These are phyloP conservation scores for Calonectria naviculata DNA, from an alignment of 2,329 filamentous ascomycete genomes.

Conservation along the genomic window DNA sequence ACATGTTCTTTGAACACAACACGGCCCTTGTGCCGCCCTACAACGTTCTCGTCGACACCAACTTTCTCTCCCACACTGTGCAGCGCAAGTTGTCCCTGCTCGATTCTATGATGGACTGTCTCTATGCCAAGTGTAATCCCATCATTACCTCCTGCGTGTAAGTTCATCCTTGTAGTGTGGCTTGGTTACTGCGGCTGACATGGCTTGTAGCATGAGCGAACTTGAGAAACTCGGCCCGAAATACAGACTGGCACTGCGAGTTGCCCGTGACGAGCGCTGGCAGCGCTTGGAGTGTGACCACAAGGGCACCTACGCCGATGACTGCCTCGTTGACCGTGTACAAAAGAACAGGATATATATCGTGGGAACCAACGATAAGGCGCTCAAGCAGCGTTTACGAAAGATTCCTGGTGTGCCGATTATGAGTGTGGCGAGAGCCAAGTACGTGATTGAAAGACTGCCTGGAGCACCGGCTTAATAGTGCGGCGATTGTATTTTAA, in stretches of 20 bases:
- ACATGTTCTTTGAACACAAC: constrained; percentile 92
- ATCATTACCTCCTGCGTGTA: constrained; percentile 80
- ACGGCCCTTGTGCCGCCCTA: constrained; percentile 87
- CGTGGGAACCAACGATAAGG: constrained; percentile 81
- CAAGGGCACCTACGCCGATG: constrained; percentile 85
- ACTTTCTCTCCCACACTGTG: constrained; percentile 91
- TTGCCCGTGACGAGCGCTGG: constrained; percentile 91
- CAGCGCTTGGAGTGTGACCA: constrained; percentile 89
- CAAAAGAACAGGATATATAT: constrained; percentile 82
- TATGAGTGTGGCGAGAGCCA: constrained; percentile 86
- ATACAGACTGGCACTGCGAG: constrained; percentile 86
- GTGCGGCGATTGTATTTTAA: constrained; percentile 10
- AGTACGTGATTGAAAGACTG: constrained; percentile 93
- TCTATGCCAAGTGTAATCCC: constrained; percentile 91
- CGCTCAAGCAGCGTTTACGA: constrained; percentile 83
- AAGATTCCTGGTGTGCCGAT: constrained; percentile 77
- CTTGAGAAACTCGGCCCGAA: constrained; percentile 90
- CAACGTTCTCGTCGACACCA: constrained; percentile 75
- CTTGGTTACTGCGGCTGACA: neutral
- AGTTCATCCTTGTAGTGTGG: neutral
- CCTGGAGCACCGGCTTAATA: constrained; percentile 80
- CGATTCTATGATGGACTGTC: constrained; percentile 90
- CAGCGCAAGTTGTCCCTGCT: constrained; percentile 90
- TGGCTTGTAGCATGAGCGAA: constrained; percentile 70
- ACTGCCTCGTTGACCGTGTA: constrained; percentile 83